A percentile compares a stretch with the other conserved stretches of the same genome.
Evolutionary conservation across 495 filamentous ascomycete species (phyloP).

Genomic region (Neurospora terricola): DNA sequence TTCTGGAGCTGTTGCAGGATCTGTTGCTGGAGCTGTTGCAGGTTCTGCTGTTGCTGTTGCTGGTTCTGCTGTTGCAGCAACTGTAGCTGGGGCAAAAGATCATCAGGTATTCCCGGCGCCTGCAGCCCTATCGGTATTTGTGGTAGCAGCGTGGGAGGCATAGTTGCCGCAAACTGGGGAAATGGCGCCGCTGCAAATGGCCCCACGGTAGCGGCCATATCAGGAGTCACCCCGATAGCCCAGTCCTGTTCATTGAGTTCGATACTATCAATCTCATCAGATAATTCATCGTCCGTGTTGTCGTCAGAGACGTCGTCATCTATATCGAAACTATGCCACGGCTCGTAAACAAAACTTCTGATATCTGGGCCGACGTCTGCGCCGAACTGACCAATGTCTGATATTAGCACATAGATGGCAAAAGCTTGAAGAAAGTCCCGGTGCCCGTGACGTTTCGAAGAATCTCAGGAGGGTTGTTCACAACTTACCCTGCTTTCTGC

Average conservation of each 20-base stretch:
- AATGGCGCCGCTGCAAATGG: too few relatives aligned
- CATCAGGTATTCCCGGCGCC: neutral
- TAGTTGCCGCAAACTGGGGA: neutral
- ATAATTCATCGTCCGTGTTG: slow-evolving; percentile 9
- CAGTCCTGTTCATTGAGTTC: slow-evolving; percentile 6
- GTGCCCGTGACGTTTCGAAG: neutral
- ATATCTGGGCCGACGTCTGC: slow-evolving; percentile 12
- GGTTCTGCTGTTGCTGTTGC: neutral
- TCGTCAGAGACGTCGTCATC: slow-evolving; percentile 10
- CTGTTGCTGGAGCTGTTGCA: neutral
- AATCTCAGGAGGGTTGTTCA: neutral
- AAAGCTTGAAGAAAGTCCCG: neutral
- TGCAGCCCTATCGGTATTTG: neutral
- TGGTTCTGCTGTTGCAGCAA: neutral
- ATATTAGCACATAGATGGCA: neutral
- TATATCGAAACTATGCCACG: slow-evolving; percentile 7
- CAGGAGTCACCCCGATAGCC: neutral
- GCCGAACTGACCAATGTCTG: slow-evolving; percentile 15
- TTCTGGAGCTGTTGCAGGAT: neutral
- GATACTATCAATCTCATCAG: slow-evolving; percentile 9
- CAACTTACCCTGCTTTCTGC: slow-evolving; percentile 19
- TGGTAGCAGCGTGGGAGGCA: neutral
- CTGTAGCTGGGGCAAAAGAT: neutral
- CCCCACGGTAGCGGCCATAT: neutral
- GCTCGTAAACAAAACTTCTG: slow-evolving; percentile 12